A percentile compares a stretch with the other conserved stretches of the same genome.
These are phyloP conservation scores for Trichoderma pleuroti DNA, from an alignment of 2,329 filamentous ascomycete species.

Conservation along the genomic window DNA sequence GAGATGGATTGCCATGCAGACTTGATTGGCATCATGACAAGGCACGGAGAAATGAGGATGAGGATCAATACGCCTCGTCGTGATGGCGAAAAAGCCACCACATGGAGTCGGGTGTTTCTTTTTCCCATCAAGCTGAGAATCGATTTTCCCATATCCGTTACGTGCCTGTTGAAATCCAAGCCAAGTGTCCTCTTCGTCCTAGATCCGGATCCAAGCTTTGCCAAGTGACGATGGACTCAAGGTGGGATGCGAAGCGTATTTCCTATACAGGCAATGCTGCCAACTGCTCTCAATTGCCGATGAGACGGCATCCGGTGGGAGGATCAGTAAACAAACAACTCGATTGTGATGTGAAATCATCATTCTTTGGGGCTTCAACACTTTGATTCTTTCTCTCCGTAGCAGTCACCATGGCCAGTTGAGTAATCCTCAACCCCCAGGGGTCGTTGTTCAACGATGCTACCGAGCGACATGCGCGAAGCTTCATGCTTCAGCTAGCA, in stretches of 20 bases:
- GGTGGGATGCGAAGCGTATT: not conserved
- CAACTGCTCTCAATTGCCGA: not conserved
- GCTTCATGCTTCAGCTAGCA: not conserved
- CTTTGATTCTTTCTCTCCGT: not conserved
- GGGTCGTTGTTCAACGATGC: not conserved
- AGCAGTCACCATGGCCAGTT: not conserved
- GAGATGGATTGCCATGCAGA: not conserved
- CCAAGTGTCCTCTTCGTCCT: not conserved
- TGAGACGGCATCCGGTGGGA: not conserved
- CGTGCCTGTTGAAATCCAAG: not conserved
- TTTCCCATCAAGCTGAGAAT: not conserved
- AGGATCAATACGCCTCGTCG: not conserved
- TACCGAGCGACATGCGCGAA: not conserved
- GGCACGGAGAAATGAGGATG: not conserved
- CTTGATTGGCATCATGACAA: not conserved
- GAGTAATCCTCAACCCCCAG: not conserved
- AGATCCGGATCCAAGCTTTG: not conserved
- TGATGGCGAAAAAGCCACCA: not conserved
- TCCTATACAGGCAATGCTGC: not conserved
- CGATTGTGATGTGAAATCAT: not conserved
- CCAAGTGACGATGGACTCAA: not conserved
- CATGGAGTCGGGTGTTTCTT: not conserved
- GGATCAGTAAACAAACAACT: not conserved
- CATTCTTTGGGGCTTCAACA: constrained; percentile 1
- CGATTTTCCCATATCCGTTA: not conserved